These are phyloP conservation scores for Suhomyces maxii DNA, from an alignment of 1,139 yeast genomes.

Conservation along the genomic window DNA sequence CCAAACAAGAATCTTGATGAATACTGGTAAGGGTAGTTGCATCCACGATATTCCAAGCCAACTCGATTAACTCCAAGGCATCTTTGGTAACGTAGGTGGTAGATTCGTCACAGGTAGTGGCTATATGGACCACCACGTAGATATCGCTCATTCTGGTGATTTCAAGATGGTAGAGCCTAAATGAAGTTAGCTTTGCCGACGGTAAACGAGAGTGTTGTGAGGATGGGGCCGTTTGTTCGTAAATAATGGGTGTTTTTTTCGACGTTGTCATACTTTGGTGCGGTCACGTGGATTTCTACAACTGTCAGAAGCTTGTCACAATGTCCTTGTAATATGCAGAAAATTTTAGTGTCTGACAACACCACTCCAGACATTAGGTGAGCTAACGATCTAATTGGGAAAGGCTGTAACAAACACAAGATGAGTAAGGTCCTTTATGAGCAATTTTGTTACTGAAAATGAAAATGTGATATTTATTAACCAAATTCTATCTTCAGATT, in stretches of 20 bases:
- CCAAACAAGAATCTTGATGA: conserved; percentile 44
- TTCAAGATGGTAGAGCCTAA: background rate
- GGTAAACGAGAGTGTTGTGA: background rate
- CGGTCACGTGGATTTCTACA: conserved; percentile 11
- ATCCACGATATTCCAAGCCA: conserved; percentile 61
- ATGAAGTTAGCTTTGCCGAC: background rate
- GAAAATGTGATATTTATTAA: no score
- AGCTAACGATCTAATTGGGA: no score
- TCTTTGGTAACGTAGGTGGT: conserved; percentile 60
- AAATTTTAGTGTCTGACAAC: no score
- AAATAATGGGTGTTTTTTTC: conserved; percentile 7
- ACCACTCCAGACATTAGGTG: no score
- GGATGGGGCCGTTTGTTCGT: background rate
- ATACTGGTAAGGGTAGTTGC: conserved; percentile 36
- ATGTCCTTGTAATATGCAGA: no score
- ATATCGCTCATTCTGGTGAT: conserved; percentile 50
- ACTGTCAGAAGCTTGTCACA: background rate
- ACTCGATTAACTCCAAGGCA: conserved; percentile 63
- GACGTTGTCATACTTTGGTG: conserved; percentile 6
- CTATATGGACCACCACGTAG: conserved; percentile 61
- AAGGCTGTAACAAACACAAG: no score
- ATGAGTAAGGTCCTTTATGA: no score
- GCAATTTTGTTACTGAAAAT: no score
- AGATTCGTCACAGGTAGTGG: conserved; percentile 71
- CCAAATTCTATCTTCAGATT: no score